Evolutionary conservation across 179 eudicot genomes (phyloP), one percentile per base, ranked within the genome.

Genomic region (Corrigiola litoralis): DNA sequence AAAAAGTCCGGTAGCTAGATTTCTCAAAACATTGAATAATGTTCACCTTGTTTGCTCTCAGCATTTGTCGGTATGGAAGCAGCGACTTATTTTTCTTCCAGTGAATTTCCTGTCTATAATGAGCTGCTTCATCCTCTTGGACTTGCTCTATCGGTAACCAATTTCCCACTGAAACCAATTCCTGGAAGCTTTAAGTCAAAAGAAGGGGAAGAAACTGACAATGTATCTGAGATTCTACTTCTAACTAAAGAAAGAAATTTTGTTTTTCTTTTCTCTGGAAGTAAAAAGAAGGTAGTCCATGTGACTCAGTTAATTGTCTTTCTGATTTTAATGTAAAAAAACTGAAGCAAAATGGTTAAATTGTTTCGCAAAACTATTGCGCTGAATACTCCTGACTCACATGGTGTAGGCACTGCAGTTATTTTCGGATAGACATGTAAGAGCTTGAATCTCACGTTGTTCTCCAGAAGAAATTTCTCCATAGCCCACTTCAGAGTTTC

Each of bases 401-500:
- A 77, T 36, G 96, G 84, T 52, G 94, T 85, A 17, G 96, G 96
- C 29, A 89, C 81, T 12, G 72, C 9, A 16, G 78, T 74, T 38
- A 89, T 80, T 66, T 55, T 76, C 2, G 90, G 95, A 46, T 82
- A 87, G 34, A 89, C 85, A 62, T 83, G 79, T 17, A 87, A 52
- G 65, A 89, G 67, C 70, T 74, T 89, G 83, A 89, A 83, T 46
- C 63, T 55, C 47, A 83, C 65, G 40, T 67, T 64, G 32, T 81
- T 81, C 62, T 89, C 89, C 0, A 80, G 79, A 48, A 77, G 70
- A 66, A 89, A 87, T 62, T 85, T 89, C 16, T 85, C 87, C 66
- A 85, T 16, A 37, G 96, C 95, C 96, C 96, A 89, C 38, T 31
- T 75, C 37, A 85, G 65, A 34, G 85, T 75, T 56, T 75, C 68